Evolutionary conservation across 805 yeast species (phyloP), one percentile per base, ranked within the genome.

Genomic region (Blastobotrys attinorum): DNA sequence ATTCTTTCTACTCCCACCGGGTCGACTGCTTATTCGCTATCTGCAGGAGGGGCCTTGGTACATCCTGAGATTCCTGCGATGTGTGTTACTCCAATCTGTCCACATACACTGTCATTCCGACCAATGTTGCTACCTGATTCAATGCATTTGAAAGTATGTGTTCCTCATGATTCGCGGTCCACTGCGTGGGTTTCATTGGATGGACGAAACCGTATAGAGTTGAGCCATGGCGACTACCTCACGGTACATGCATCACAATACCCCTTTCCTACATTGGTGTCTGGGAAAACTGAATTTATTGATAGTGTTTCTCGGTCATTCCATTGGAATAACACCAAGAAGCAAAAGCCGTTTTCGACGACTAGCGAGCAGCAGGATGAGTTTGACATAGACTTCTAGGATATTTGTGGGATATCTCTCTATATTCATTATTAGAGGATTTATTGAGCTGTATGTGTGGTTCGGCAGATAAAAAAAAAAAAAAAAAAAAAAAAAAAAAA

Each of bases 141-240:
- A n/a, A 86, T 89, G 89, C 70, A 75, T 21, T 65, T 90, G 46
- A 81, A 77, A 54, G 83, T 90, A 3, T 83, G 82, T 55, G 94
- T 88, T 2, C 96, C 97, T 0, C 43, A 59, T 3, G 64, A 76
- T 41, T 80, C 95, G 38, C 69, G 97, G 43, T 77, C 94, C 3
- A 83, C 95, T 0, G 96, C 97, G 0, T 90, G 96, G 94, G 94
- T 92, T 0, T 81, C 96, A 1, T 90, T 90, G 58, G 97, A 90
- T 63, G 97, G 97, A 13, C 79, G 92, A 50, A 79, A 81, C 13
- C 70, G 96, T 33, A 79, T 86, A 3, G 95, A 90, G 60, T 64
- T 90, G 39, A 63, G 68, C 31, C 79, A 77, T 44, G 96, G 97
- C 5, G 89, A 85, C 59, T 88, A 83, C 55, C 86, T 90, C 18